phyloP scores from a whole-genome alignment of 352 stramenopile species.

The Phytophthora pisi region DNA sequence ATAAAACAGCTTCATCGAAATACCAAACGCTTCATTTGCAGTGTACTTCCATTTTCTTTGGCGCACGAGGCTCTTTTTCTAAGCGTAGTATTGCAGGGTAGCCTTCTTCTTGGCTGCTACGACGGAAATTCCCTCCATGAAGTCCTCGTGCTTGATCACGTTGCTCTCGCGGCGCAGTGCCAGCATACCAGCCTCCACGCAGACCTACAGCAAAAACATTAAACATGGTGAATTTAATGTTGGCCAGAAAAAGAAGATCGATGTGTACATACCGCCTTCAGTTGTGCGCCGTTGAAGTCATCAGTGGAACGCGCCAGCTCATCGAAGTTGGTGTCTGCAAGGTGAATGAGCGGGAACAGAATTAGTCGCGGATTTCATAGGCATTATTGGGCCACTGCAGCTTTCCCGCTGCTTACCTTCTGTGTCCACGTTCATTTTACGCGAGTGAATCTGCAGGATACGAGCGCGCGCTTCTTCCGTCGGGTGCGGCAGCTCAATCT shows the following conservation, averaged over 20 bases:
- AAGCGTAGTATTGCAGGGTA: conserved; percentile 97
- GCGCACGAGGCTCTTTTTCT: conserved; percentile 33
- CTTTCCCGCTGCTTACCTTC: conserved; percentile 52
- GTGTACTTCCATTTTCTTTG: conserved; percentile 9
- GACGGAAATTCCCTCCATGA: conserved; percentile 99
- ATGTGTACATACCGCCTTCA: conserved; percentile 91
- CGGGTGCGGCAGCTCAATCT: conserved; percentile 98
- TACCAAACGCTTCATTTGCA: conserved; percentile 13
- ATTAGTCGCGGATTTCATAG: not conserved
- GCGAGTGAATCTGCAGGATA: conserved; percentile 97
- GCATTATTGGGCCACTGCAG: not conserved
- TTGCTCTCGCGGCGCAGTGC: conserved; percentile 94
- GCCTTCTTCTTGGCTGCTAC: conserved; percentile 98
- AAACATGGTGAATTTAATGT: not conserved
- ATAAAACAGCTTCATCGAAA: not conserved
- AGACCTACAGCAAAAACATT: conserved; percentile 68
- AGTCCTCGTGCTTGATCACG: conserved; percentile 98
- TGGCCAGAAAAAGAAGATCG: not conserved
- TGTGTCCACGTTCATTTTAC: conserved; percentile 97
- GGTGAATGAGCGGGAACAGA: not conserved
- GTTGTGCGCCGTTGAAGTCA: conserved; percentile 98
- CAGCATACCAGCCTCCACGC: conserved; percentile 98
- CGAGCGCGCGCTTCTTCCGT: conserved; percentile 96
- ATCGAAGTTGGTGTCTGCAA: conserved; percentile 96
- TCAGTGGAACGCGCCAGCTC: conserved; percentile 97